Evolutionary conservation across 768 basidiomycete species (phyloP).

Genomic region (Suillus subalutaceus): DNA sequence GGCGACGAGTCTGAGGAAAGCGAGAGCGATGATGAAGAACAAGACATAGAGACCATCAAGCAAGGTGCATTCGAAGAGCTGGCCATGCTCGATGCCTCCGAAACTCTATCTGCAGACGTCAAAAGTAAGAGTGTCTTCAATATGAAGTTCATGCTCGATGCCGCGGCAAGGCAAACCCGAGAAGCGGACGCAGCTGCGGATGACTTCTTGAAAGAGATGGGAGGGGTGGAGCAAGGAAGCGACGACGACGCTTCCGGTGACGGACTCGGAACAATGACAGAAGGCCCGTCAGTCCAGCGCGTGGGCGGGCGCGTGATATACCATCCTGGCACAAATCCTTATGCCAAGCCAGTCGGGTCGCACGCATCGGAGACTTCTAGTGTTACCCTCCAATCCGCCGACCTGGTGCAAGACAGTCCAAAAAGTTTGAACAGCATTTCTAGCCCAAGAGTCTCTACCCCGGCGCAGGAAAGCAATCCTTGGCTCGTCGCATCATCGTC

Average conservation of each 20-base stretch:
- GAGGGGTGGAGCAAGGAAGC: slow-evolving; percentile 38
- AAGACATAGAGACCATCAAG: slow-evolving; percentile 54
- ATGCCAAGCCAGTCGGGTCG: slow-evolving; percentile 29
- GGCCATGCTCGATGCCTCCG: slow-evolving; percentile 47
- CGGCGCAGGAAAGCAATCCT: slow-evolving; percentile 57
- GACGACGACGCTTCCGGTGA: slow-evolving; percentile 32
- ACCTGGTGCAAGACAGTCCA: slow-evolving; percentile 44
- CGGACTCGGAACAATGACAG: slow-evolving; percentile 30
- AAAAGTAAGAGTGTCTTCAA: slow-evolving; percentile 76
- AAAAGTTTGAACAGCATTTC: slow-evolving; percentile 15
- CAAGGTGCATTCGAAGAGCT: slow-evolving; percentile 80
- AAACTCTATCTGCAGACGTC: slow-evolving; percentile 24
- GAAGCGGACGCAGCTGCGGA: slow-evolving; percentile 65
- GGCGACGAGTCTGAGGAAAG: slow-evolving; percentile 55
- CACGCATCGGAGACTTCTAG: slow-evolving; percentile 64
- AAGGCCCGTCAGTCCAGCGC: slow-evolving; percentile 48
- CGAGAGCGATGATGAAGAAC: slow-evolving; percentile 39
- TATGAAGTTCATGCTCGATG: slow-evolving; percentile 99
- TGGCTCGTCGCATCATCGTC: slow-evolving; percentile 64
- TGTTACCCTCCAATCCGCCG: slow-evolving; percentile 63
- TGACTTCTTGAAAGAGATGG: slow-evolving; percentile 74
- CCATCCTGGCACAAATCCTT: slow-evolving; percentile 48
- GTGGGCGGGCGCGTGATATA: slow-evolving; percentile 69
- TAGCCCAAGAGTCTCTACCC: slow-evolving; percentile 19
- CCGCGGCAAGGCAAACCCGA: slow-evolving; percentile 65